phyloP scores from a whole-genome alignment of 2,329 filamentous ascomycete species.

The Penicillium concentricum region DNA sequence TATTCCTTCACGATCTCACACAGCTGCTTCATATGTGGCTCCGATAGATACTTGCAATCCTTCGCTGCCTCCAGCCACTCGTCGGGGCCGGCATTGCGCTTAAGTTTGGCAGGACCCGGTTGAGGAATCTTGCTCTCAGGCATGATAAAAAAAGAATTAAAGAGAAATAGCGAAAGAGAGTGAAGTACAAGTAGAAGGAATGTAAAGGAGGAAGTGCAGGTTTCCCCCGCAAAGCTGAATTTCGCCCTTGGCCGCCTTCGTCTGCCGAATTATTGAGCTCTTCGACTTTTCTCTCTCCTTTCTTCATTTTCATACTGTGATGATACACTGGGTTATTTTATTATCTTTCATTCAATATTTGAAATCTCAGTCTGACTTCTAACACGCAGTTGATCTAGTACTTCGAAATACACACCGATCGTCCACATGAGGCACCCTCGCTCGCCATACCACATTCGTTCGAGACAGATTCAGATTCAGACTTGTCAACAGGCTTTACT shows the following conservation, averaged over 20 bases:
- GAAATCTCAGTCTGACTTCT: neutral
- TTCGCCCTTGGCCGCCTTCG: constrained; percentile 5
- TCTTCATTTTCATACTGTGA: neutral
- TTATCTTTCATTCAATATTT: neutral
- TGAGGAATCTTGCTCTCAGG: constrained; percentile 67
- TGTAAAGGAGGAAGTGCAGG: constrained; percentile 16
- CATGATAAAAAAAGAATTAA: constrained; percentile 28
- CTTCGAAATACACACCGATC: neutral
- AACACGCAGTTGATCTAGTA: neutral
- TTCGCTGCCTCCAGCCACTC: constrained; percentile 97
- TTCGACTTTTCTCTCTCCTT: neutral
- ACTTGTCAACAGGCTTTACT: neutral
- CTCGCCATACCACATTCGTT: neutral
- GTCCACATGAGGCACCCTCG: too few species aligned
- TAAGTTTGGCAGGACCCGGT: constrained; percentile 84
- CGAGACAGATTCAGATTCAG: neutral
- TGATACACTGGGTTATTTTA: too few species aligned
- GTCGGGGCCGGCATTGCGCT: constrained; percentile 79
- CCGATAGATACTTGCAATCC: constrained; percentile 94
- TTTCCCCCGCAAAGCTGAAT: constrained; percentile 12
- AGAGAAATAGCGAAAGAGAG: constrained; percentile 16
- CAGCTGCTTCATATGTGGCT: constrained; percentile 95
- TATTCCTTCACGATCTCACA: constrained; percentile 99
- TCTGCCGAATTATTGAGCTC: neutral
- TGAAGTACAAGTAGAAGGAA: neutral